phyloP scores from a whole-genome alignment of 148 eudicot species.

The Camellia granthamiana region DNA sequence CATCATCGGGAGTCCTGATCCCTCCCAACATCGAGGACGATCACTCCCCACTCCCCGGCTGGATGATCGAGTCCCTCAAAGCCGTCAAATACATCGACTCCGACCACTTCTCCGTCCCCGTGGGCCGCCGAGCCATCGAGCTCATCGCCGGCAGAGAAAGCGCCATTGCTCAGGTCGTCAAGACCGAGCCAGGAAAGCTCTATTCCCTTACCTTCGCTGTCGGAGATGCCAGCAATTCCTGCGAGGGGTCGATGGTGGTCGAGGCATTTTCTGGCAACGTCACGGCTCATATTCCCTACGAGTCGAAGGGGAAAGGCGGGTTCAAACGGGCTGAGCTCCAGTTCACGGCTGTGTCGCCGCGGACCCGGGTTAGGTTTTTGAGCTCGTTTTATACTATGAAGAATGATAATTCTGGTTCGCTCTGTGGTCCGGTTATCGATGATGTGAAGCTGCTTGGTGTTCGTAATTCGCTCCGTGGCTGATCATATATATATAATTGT shows the following conservation, averaged over 20 bases:
- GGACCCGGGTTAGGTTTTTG: slow-evolving; percentile 34
- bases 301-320: slow-evolving; percentile 35
- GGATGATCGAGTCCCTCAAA: neutral
- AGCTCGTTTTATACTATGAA: slow-evolving; percentile 42
- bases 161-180: neutral
- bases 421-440: slow-evolving; percentile 51
- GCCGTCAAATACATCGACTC: neutral
- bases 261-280: neutral
- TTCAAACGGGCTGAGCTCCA: slow-evolving; percentile 25
- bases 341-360: slow-evolving; percentile 20
- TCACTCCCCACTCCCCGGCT: neutral
- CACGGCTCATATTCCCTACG: neutral
- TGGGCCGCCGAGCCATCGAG: neutral
- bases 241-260: neutral
- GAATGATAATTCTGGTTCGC: slow-evolving; percentile 36
- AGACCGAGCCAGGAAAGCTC: neutral
- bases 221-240: neutral
- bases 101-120: neutral
- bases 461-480: slow-evolving; percentile 12
- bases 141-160: neutral
- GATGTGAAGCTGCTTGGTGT: slow-evolving; percentile 36
- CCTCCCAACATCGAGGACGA: slow-evolving; percentile 5
- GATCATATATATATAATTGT: neutral
- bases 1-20: neutral
- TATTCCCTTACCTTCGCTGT: neutral